Evolutionary conservation across 345 rosid genomes (phyloP), one percentile per base, ranked within the genome.

Genomic region (Aquilaria sinensis): DNA sequence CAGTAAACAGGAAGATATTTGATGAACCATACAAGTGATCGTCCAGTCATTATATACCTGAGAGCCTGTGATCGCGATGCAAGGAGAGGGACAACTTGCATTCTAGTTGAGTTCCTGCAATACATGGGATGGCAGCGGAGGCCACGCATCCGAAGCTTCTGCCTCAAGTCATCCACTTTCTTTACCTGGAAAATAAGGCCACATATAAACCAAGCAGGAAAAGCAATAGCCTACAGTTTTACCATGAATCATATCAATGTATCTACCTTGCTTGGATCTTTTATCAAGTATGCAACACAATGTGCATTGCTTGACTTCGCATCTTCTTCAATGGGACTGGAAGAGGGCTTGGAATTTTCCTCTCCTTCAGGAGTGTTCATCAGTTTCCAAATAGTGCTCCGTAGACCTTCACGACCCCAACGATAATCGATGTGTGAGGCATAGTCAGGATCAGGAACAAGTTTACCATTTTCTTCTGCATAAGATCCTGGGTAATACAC

Each of bases 81-180:
- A 62, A 88, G 88, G 23, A 90, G 94, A 72, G 97, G 98, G 61
- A 93, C 65, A 31, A 85, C 77, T 56, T 93, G 98, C 79, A 90
- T 48, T 71, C 89, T 83, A 4, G 90, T 86, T 9, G 86, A 83
- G 72, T 75, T 86, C 75, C 97, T 72, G 80, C 98, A 90, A 37
- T 93, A 93, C 96, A 93, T 90, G 0, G 90, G 96, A 77, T 93
- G 98, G 73, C 98, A 90, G 46, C 98, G 96, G 31, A 93, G 96
- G 30, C 98, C 98, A 45, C 98, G 72, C 82, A 93, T 78, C 70
- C 98, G 78, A 56, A 93, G 89, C 77, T 85, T 93, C 81, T 88
- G 97, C 67, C 96, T 83, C 85, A 93, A 80, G 67, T 93, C 96
- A 69, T 93, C 92, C 32, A 93, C 77, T 66, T 53, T 87, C 76